These are phyloP conservation scores for Glebionis coronaria DNA, from an alignment of 129 eudicot species.

Conservation along the genomic window DNA sequence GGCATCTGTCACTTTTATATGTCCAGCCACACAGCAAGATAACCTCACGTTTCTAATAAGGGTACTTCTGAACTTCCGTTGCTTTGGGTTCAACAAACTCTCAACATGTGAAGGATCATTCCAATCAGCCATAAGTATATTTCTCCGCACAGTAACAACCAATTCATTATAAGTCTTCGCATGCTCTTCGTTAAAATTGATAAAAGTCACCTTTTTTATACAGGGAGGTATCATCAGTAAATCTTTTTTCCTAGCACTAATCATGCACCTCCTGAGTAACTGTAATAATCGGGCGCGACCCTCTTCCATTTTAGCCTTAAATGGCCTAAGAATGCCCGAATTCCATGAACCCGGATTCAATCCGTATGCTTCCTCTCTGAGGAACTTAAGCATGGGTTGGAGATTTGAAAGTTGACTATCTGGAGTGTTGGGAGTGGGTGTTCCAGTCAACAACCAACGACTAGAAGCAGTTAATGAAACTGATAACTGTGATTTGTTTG, in stretches of 20 bases:
- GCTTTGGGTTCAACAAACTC: constrained; percentile 91
- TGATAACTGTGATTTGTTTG: constrained; percentile 79
- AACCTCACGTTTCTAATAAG: constrained; percentile 78
- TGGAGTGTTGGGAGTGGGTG: constrained; percentile 92
- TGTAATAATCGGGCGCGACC: constrained; percentile 75
- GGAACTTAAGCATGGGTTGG: constrained; percentile 86
- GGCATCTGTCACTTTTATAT: constrained; percentile 76
- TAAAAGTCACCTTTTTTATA: constrained; percentile 51
- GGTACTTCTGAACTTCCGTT: constrained; percentile 82
- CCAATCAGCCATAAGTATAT: constrained; percentile 97
- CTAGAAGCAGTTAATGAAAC: constrained; percentile 68
- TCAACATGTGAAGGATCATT: constrained; percentile 97
- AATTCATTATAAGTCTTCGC: constrained; percentile 87
- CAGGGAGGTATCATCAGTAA: constrained; percentile 81
- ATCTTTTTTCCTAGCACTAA: constrained; percentile 87
- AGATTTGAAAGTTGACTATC: constrained; percentile 79
- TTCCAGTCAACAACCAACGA: constrained; percentile 95
- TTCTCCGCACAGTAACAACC: constrained; percentile 84
- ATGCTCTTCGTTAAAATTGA: constrained; percentile 75
- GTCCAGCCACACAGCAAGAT: constrained; percentile 98
- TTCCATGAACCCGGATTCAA: constrained; percentile 72
- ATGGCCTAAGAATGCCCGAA: constrained; percentile 76
- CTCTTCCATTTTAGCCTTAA: constrained; percentile 94
- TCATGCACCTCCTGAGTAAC: constrained; percentile 86
- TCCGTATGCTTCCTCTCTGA: constrained; percentile 83